phyloP scores from a whole-genome alignment of 2,329 filamentous ascomycete genomes.

The Colletotrichum lupini region DNA sequence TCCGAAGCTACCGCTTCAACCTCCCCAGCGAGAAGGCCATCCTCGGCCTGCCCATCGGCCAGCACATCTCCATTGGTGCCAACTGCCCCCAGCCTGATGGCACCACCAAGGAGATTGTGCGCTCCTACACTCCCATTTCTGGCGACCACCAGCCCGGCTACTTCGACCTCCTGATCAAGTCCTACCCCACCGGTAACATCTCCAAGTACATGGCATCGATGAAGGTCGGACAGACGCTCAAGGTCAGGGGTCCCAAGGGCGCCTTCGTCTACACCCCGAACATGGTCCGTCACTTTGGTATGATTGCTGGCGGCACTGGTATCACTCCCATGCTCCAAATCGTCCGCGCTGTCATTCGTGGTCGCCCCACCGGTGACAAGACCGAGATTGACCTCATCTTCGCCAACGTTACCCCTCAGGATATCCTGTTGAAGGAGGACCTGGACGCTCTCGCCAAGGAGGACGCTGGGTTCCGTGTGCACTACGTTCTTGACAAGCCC shows the following conservation, averaged over 20 bases:
- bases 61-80: constrained; percentile 97
- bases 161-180: constrained; percentile 98
- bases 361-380: constrained; percentile 80
- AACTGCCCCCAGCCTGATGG: constrained; percentile 75
- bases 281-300: constrained; percentile 95
- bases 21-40: constrained; percentile 83
- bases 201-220: constrained; percentile 90
- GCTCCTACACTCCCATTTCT: constrained; percentile 92
- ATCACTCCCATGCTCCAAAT: constrained; percentile 99
- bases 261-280: constrained; percentile 98
- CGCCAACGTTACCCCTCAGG: constrained; percentile 92
- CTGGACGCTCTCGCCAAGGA: constrained; percentile 81
- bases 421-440: constrained; percentile 94
- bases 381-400: constrained; percentile 96
- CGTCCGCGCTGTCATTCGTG: constrained; percentile 88
- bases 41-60: constrained; percentile 95
- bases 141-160: constrained; percentile 89
- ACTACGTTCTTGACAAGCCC: constrained; percentile 97
- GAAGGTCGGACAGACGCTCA: constrained; percentile 86
- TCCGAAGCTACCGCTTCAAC: constrained; percentile 84
- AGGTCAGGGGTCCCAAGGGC: constrained; percentile 93
- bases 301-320: constrained; percentile 97
- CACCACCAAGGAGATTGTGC: constrained; percentile 83
- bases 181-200: constrained; percentile 97
- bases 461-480: constrained; percentile 84